Evolutionary conservation across 495 filamentous ascomycete genomes (phyloP).

Genomic region (Neurospora hispaniola): DNA sequence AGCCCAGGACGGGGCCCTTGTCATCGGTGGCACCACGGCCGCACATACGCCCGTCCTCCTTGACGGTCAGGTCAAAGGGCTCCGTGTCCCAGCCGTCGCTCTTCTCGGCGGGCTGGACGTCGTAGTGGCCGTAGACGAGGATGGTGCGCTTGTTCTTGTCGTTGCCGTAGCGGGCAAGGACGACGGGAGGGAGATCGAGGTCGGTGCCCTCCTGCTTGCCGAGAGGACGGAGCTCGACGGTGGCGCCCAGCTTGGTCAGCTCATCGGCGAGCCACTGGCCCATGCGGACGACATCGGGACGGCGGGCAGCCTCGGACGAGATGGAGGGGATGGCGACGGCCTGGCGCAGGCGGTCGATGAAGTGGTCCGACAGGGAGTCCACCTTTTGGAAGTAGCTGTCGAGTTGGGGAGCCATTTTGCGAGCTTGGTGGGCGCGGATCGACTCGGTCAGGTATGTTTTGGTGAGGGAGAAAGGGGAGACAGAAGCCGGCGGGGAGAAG

Average conservation of each 20-base stretch:
- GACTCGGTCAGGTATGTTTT: slow-evolving; percentile 36
- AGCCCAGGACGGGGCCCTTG: slow-evolving; percentile 95
- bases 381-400: slow-evolving; percentile 85
- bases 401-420: slow-evolving; percentile 74
- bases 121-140: slow-evolving; percentile 96
- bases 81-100: slow-evolving; percentile 95
- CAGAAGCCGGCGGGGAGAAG: neutral
- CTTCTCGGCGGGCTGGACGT: slow-evolving; percentile 90
- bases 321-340: slow-evolving; percentile 95
- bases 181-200: slow-evolving; percentile 83
- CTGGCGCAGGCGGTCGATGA: slow-evolving; percentile 85
- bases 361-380: slow-evolving; percentile 64
- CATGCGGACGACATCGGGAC: slow-evolving; percentile 92
- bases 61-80: slow-evolving; percentile 83
- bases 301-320: slow-evolving; percentile 78
- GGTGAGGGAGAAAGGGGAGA: neutral
- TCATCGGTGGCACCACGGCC: slow-evolving; percentile 95
- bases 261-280: slow-evolving; percentile 79
- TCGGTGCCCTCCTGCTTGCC: slow-evolving; percentile 86
- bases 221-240: slow-evolving; percentile 70
- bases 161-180: slow-evolving; percentile 83
- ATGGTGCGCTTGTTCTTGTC: slow-evolving; percentile 89
- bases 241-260: slow-evolving; percentile 71
- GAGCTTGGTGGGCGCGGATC: slow-evolving; percentile 39
- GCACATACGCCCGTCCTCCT: slow-evolving; percentile 85